Base-by-base conservation (phyloP, 2,329 filamentous ascomycete genomes). In the Neophaeococcomyces aloes region DNA sequence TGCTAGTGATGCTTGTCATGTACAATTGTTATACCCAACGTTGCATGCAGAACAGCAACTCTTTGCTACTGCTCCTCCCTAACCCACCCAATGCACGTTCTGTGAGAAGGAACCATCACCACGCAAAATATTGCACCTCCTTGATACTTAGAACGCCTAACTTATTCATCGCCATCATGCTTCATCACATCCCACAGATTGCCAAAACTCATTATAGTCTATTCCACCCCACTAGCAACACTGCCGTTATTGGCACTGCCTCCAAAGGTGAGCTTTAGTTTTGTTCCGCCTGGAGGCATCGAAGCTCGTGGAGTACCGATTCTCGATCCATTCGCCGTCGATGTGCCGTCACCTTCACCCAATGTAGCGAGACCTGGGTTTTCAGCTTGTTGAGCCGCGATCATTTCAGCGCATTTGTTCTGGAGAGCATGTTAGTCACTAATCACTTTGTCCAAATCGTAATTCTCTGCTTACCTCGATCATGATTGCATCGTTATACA, bases 401-500 rank as follows among this genome's bases (percentile, higher is more conserved):
- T 51, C 29, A 53, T 45, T 50, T 59, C 55, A 34, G 49, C 48
- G 48, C 57, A 49, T 38, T 44, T 42, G 21, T 54, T 50, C 53
- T 56, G 33, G n/a, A 34, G 13, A 30, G 8, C 2, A 37, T 29
- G 42, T 53, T 42, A 52, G 49, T 35, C 32, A 5, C 33, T n/a
- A n/a, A n/a, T n/a, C n/a, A n/a, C n/a, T n/a, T n/a, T n/a, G n/a
- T n/a, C 29, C 29, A 30, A 30, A n/a, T 10, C 10, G 29, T 30
- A 30, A n/a, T 30, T 10, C 23, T 27, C 23, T 27, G 23, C 51
- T 51, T 69, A 94, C 87, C 75, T 94, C 85, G 65, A 98, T 95
- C 43, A 83, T 72, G 62, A 88, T 88, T 38, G 89, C 89, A 70
- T 98, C 91, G 57, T 85, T 76, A 67, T 88, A 96, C 42, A 98